These are phyloP conservation scores for Komagataella pastoris DNA, from an alignment of 805 yeast species.

Conservation along the genomic window DNA sequence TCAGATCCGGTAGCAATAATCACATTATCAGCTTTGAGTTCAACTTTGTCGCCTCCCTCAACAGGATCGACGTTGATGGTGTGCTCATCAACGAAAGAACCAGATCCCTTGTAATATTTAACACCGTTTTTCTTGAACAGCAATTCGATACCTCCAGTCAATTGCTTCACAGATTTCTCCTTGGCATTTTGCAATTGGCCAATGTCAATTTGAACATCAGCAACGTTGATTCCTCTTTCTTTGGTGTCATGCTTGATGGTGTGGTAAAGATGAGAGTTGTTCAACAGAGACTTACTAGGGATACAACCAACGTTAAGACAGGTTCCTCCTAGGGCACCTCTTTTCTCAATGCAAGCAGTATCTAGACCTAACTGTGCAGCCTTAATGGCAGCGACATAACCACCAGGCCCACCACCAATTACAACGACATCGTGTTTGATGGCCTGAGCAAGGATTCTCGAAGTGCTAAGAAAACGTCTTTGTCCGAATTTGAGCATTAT, in stretches of 20 bases:
- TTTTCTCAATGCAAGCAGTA: conserved; percentile 94
- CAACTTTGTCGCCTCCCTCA: conserved; percentile 68
- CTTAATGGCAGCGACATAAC: conserved; percentile 96
- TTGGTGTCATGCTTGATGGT: conserved; percentile 75
- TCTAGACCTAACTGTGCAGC: conserved; percentile 93
- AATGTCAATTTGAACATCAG: conserved; percentile 61
- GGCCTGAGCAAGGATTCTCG: conserved; percentile 1
- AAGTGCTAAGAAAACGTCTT: neutral
- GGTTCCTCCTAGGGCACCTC: conserved; percentile 96
- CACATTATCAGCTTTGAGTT: conserved; percentile 71
- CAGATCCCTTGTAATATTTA: conserved; percentile 87
- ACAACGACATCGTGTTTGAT: conserved; percentile 80
- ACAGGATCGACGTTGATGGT: conserved; percentile 70
- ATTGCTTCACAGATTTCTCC: conserved; percentile 76
- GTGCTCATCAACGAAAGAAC: conserved; percentile 75
- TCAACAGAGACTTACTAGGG: conserved; percentile 90
- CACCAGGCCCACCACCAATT: conserved; percentile 99
- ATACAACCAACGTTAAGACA: conserved; percentile 98
- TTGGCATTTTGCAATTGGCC: conserved; percentile 80
- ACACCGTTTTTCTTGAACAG: conserved; percentile 93
- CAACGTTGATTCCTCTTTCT: conserved; percentile 80
- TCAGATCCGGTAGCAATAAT: conserved; percentile 98
- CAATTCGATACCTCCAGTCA: conserved; percentile 91
- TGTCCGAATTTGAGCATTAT: neutral
- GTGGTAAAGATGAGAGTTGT: conserved; percentile 90